These are phyloP conservation scores for Candida labiduridarum DNA, from an alignment of 1,139 yeast genomes.

Conservation along the genomic window DNA sequence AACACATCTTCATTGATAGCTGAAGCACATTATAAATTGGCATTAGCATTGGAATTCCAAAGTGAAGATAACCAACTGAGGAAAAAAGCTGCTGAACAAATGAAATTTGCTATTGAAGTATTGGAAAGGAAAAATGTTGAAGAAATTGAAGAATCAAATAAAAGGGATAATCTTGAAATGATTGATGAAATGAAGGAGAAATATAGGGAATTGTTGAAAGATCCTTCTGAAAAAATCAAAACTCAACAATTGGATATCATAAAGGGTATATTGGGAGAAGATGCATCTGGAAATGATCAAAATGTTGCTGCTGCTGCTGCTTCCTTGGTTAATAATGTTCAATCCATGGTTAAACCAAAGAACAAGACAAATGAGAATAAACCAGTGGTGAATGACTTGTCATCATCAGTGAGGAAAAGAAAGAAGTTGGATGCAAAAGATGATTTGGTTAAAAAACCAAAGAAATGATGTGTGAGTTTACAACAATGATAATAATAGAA, in stretches of 20 bases:
- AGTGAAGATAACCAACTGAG: constrained; percentile 53
- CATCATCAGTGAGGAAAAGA: constrained; percentile 38
- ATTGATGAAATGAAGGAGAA: constrained; percentile 56
- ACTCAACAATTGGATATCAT: constrained; percentile 61
- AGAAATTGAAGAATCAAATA: constrained; percentile 34
- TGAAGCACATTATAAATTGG: constrained; percentile 81
- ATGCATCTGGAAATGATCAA: constrained; percentile 21
- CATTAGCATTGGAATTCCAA: constrained; percentile 76
- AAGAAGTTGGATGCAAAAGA: constrained; percentile 21
- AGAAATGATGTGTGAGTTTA: not conserved
- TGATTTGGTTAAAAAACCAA: constrained; percentile 11
- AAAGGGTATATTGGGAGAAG: constrained; percentile 64
- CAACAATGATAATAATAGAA: not conserved
- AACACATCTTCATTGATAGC: constrained; percentile 62
- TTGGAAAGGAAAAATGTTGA: constrained; percentile 45
- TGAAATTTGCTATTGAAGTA: constrained; percentile 62
- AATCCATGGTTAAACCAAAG: constrained; percentile 19
- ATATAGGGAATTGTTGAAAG: constrained; percentile 54
- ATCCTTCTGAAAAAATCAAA: constrained; percentile 52
- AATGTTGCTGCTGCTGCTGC: constrained; percentile 11
- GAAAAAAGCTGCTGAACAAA: constrained; percentile 57
- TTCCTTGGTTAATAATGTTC: constrained; percentile 12
- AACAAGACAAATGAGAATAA: constrained; percentile 6
- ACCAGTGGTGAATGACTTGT: constrained; percentile 35
- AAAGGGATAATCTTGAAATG: constrained; percentile 51